Percentiles rank a stretch among this genome's conserved stretches.
phyloP scores from a whole-genome alignment of 345 rosid species.

The Isatis tinctoria region DNA sequence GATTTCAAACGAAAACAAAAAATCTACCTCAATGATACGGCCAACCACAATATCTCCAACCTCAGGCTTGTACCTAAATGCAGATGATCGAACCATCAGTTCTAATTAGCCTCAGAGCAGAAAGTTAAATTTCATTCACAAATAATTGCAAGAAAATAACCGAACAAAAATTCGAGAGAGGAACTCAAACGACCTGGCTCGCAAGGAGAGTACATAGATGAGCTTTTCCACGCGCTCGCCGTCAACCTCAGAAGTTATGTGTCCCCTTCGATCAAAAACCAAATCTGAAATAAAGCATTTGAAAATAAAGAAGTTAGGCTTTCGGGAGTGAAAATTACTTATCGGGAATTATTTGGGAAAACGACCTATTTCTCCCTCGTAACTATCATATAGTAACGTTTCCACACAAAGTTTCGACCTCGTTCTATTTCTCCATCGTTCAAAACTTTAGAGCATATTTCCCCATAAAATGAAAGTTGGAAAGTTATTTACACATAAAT shows the following conservation, averaged over 20 bases:
- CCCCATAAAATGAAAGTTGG: too few relatives aligned
- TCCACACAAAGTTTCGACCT: too few relatives aligned
- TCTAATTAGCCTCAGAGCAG: background rate
- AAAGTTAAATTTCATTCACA: background rate
- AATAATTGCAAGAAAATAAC: background rate
- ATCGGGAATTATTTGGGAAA: too few relatives aligned
- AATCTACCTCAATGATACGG: conserved; percentile 79
- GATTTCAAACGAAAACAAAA: background rate
- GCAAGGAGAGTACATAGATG: conserved; percentile 72
- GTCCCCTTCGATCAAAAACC: conserved; percentile 55
- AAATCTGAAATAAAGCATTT: background rate
- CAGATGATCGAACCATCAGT: background rate
- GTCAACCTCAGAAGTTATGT: conserved; percentile 72
- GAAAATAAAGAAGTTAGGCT: background rate
- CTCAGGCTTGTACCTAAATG: conserved; percentile 90
- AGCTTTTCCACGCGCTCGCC: conserved; percentile 90
- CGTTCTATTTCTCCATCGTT: too few relatives aligned
- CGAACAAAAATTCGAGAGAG: background rate
- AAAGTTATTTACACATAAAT: too few relatives aligned
- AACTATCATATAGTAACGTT: too few relatives aligned
- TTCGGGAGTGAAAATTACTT: conserved; percentile 46
- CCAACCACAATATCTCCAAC: conserved; percentile 92
- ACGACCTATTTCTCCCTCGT: too few relatives aligned
- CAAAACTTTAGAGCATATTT: too few relatives aligned
- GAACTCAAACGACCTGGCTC: conserved; percentile 51